Base-by-base conservation (phyloP, 2,329 filamentous ascomycete genomes). In the Purpureocillium takamizusanense region DNA sequence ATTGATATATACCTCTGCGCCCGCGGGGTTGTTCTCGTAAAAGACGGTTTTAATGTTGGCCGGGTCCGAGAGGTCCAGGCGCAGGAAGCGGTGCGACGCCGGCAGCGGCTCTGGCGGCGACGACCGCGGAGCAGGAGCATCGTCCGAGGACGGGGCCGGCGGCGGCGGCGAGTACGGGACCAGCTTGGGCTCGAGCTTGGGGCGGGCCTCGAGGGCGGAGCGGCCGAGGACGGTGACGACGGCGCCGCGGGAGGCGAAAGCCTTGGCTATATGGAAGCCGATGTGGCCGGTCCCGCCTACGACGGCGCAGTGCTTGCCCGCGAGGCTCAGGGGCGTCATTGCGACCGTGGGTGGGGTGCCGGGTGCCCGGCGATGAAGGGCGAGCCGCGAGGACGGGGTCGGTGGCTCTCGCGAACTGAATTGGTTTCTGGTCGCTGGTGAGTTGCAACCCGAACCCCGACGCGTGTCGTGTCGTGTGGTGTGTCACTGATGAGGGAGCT, bases 281-380 rank as follows among this genome's bases (percentile, higher is more conserved):
- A 88, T 86, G 38, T 80, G 77, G 15, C 81, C 77, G 32, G 80
- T 82, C 15, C 73, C 83, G 35, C 84, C 84, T 3, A 83, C 83
- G 37, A 88, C 67, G 52, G 84, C 65, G 55, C 67, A 72, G 42
- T 65, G 67, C 45, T 72, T 72, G 40, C 69, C 68, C 31, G 51
- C 51, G 39, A 76, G 58, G 36, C 56, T 50, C 44, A 60, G 52
- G 17, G 52, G 41, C 50, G 34, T 58, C 36, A 25, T 31, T 17
- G 30, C 31, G 11, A 4, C 4, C 18, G 14, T 18, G 28, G 12
- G n/a, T n/a, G n/a, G n/a, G n/a, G n/a, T n/a, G n/a, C n/a, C n/a
- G n/a, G n/a, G n/a, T n/a, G n/a, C n/a, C n/a, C n/a, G n/a, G n/a
- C n/a, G n/a, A n/a, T n/a, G n/a, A n/a, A n/a, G n/a, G n/a, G n/a